Conservation (phyloP, 805 yeast species). For the Candida maesae region DNA sequence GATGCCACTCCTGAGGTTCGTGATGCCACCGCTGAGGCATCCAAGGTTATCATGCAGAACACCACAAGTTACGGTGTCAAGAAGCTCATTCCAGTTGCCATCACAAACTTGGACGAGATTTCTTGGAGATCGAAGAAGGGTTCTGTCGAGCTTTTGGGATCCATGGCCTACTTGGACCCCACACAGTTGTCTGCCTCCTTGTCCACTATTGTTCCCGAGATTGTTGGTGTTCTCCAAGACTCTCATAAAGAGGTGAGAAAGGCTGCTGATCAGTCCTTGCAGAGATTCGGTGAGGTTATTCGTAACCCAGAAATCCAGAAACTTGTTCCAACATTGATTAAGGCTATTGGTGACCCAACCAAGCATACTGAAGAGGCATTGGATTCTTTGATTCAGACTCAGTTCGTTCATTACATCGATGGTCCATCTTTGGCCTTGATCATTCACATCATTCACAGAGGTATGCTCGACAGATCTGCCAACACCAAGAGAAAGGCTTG, state of each 20-base stretch:
- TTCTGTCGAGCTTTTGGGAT: slow-evolving; percentile 91
- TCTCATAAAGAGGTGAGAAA: slow-evolving; percentile 95
- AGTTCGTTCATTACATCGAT: slow-evolving; percentile 95
- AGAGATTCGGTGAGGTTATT: slow-evolving; percentile 93
- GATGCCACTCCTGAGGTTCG: slow-evolving; percentile 84
- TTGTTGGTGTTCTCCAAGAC: slow-evolving; percentile 91
- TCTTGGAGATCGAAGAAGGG: slow-evolving; percentile 98
- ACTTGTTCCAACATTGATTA: slow-evolving; percentile 80
- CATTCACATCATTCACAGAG: slow-evolving; percentile 92
- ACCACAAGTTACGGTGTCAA: slow-evolving; percentile 93
- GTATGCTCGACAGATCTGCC: slow-evolving; percentile 94
- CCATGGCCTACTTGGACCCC: slow-evolving; percentile 97
- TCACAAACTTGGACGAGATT: slow-evolving; percentile 77
- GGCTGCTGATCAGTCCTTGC: slow-evolving; percentile 86
- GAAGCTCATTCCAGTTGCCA: slow-evolving; percentile 85
- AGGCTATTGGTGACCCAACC: slow-evolving; percentile 96
- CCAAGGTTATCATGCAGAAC: slow-evolving; percentile 81
- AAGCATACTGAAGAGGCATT: slow-evolving; percentile 83
- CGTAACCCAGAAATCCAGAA: slow-evolving; percentile 94
- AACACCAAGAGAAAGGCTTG: slow-evolving; percentile 89
- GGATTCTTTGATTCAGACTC: slow-evolving; percentile 81
- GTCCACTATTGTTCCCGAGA: slow-evolving; percentile 90
- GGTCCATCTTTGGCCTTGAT: slow-evolving; percentile 96
- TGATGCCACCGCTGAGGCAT: slow-evolving; percentile 82
- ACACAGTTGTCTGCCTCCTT: slow-evolving; percentile 86